Conservation (phyloP, 495 filamentous ascomycete species). For the Margaritispora aquatica region DNA sequence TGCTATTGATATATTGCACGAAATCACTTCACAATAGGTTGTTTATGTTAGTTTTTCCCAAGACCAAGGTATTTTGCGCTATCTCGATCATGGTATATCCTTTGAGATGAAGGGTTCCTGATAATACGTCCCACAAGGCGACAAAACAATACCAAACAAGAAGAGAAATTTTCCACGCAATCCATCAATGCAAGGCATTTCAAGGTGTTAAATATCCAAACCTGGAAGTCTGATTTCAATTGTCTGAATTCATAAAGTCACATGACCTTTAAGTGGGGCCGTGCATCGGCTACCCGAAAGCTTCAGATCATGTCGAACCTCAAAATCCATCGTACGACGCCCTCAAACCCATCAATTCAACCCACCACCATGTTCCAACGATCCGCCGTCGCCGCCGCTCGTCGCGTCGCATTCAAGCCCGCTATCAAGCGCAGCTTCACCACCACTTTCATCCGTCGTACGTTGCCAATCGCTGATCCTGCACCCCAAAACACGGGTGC, state of each 20-base stretch:
- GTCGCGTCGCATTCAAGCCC: constrained; percentile 60
- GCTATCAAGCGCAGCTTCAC: constrained; percentile 52
- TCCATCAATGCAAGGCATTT: no score
- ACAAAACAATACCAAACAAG: no score
- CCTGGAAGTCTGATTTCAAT: no score
- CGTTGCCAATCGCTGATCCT: constrained; percentile 37
- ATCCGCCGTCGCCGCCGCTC: constrained; percentile 63
- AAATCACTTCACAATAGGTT: no score
- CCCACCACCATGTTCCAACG: constrained; percentile 70
- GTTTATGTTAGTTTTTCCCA: no score
- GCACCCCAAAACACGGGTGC: constrained; percentile 25
- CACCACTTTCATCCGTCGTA: constrained; percentile 53
- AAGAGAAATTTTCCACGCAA: no score
- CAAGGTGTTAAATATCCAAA: no score
- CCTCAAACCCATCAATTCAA: neutral
- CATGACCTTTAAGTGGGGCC: neutral
- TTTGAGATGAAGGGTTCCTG: no score
- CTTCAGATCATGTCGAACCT: neutral
- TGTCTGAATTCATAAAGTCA: neutral
- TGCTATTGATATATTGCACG: no score
- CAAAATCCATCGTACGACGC: neutral
- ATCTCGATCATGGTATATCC: no score
- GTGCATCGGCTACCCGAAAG: neutral
- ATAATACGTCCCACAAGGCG: no score
- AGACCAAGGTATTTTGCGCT: no score